Conservation (phyloP, 169 alveolate genomes). For the Cyclospora cayetanensis region DNA sequence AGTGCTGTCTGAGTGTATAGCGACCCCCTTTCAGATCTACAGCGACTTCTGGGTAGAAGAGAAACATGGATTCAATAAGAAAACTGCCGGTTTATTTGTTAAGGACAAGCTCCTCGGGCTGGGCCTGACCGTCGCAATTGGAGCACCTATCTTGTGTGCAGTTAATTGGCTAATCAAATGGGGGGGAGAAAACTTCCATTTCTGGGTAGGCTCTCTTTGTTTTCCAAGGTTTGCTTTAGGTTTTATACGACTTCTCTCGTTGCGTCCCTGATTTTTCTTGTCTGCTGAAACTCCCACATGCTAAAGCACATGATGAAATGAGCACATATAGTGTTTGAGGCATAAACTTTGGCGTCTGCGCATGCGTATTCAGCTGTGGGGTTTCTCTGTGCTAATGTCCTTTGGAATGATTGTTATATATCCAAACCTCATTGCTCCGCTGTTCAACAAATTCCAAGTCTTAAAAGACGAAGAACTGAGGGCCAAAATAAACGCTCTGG, state of each 20-base stretch:
- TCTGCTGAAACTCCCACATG: no score
- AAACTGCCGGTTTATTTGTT: constrained; percentile 81
- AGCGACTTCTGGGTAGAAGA: constrained; percentile 90
- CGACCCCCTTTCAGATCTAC: constrained; percentile 75
- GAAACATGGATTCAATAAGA: constrained; percentile 91
- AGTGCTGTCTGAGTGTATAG: constrained; percentile 16
- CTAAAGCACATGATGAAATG: no score
- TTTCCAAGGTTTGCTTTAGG: background rate
- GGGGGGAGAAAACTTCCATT: constrained; percentile 93
- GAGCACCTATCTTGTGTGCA: constrained; percentile 80
- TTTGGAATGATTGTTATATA: constrained; percentile 85
- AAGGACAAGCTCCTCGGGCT: constrained; percentile 84
- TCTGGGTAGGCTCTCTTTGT: constrained; percentile 76
- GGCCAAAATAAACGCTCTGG: constrained; percentile 84
- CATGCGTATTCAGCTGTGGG: constrained; percentile 74
- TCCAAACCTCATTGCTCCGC: constrained; percentile 93
- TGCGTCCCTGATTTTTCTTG: no score
- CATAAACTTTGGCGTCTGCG: no score
- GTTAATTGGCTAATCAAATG: constrained; percentile 87
- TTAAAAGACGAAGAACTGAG: constrained; percentile 89
- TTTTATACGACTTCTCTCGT: no score
- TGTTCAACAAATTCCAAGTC: constrained; percentile 93
- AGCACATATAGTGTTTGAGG: no score
- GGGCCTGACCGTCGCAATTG: constrained; percentile 78
- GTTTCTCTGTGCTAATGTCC: constrained; percentile 81